phyloP scores from a whole-genome alignment of 2,329 filamentous ascomycete genomes.

The Diaporthe sp. region DNA sequence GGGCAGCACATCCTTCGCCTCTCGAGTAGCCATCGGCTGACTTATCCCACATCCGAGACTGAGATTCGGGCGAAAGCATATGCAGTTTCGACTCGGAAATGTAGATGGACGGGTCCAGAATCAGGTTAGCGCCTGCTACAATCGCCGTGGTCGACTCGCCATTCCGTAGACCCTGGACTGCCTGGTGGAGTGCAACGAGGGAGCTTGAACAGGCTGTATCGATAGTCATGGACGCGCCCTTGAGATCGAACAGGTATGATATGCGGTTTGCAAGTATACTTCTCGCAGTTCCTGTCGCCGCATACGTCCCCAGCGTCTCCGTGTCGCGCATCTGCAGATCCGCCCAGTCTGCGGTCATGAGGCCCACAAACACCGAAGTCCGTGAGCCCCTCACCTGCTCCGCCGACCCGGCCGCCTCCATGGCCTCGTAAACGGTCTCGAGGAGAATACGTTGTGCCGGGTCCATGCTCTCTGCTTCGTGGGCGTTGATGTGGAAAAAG shows the following conservation, averaged over 20 bases:
- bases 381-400: conserved; percentile 37
- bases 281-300: conserved; percentile 44
- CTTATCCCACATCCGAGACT: conserved; percentile 56
- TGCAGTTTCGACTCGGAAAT: conserved; percentile 48
- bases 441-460: conserved; percentile 32
- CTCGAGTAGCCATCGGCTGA: conserved; percentile 60
- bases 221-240: conserved; percentile 51
- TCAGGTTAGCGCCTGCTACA: conserved; percentile 46
- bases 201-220: conserved; percentile 55
- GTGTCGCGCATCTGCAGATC: conserved; percentile 30
- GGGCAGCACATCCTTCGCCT: conserved; percentile 60
- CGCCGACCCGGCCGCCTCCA: conserved; percentile 37
- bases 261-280: conserved; percentile 48
- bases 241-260: conserved; percentile 51
- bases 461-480: conserved; percentile 37
- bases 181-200: conserved; percentile 50
- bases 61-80: conserved; percentile 50
- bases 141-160: conserved; percentile 44
- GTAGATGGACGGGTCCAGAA: conserved; percentile 45
- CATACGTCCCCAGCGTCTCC: conserved; percentile 40
- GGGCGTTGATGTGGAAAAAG: conserved; percentile 41
- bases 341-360: conserved; percentile 37
- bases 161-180: conserved; percentile 45
- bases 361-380: conserved; percentile 44
- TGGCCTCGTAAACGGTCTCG: conserved; percentile 38